These are phyloP conservation scores for Diaporthe velutina DNA, from an alignment of 2,329 filamentous ascomycete species.

Conservation along the genomic window DNA sequence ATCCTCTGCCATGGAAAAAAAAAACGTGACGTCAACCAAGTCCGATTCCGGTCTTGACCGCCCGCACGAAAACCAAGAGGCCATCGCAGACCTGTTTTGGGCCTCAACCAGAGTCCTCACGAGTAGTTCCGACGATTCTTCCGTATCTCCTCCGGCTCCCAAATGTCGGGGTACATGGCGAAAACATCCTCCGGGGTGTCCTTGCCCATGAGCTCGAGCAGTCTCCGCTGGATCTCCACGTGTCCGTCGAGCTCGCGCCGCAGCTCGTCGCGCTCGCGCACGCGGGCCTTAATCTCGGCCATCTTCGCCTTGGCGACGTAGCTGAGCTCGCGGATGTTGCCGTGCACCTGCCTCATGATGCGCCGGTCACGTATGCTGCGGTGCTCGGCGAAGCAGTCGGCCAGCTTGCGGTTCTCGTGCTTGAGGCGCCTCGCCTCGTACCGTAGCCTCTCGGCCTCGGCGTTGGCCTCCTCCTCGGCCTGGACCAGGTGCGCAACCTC, in stretches of 20 bases:
- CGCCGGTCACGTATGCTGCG: slow-evolving; percentile 29
- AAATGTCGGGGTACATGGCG: slow-evolving; percentile 33
- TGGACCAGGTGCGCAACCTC: slow-evolving; percentile 24
- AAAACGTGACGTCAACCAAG: neutral
- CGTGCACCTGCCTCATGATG: slow-evolving; percentile 33
- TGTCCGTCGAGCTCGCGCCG: neutral
- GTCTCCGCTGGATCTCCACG: neutral
- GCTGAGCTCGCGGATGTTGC: slow-evolving; percentile 26
- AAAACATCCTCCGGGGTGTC: slow-evolving; percentile 36
- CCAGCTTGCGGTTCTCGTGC: slow-evolving; percentile 37
- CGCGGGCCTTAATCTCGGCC: slow-evolving; percentile 31
- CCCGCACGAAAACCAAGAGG: neutral
- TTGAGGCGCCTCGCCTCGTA: slow-evolving; percentile 27
- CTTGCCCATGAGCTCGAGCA: slow-evolving; percentile 35
- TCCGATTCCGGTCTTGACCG: neutral
- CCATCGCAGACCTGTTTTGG: neutral
- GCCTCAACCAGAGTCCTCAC: neutral
- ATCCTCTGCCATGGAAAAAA: no score
- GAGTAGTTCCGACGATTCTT: slow-evolving; percentile 38
- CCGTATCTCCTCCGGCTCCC: slow-evolving; percentile 31
- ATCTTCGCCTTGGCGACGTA: slow-evolving; percentile 32
- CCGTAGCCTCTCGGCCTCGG: slow-evolving; percentile 30
- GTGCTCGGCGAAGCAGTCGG: slow-evolving; percentile 33
- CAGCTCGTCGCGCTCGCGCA: slow-evolving; percentile 29
- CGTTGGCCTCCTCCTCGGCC: slow-evolving; percentile 30